Evolutionary conservation across 116 monocot species (phyloP).

Genomic region (Papilionanthe hybrid): DNA sequence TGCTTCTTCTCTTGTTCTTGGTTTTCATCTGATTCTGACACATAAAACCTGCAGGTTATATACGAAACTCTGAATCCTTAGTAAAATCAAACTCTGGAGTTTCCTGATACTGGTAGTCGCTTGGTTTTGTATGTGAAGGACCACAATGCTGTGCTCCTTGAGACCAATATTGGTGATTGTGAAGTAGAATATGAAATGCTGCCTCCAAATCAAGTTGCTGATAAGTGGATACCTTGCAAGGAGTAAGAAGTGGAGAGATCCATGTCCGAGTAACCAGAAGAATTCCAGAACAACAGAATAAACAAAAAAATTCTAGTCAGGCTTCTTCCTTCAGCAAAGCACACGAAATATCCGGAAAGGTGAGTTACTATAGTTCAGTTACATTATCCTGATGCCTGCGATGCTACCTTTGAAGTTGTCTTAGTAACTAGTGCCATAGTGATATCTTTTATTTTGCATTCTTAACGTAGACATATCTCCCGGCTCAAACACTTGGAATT

Average conservation of each 20-base stretch:
- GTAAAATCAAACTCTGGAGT: conserved; percentile 88
- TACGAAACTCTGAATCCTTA: conserved; percentile 73
- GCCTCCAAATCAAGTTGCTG: conserved; percentile 57
- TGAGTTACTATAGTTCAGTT: conserved; percentile 3
- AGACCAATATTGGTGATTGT: conserved; percentile 73
- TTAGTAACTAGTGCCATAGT: too few species aligned
- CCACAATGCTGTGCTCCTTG: conserved; percentile 80
- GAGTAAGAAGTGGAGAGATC: conserved; percentile 78
- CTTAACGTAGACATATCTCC: too few species aligned
- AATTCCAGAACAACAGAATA: conserved; percentile 48
- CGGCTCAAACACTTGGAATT: too few species aligned
- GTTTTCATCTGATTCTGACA: not conserved
- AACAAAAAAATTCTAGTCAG: conserved; percentile 10
- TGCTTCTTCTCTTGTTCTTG: too few species aligned
- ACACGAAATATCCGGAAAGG: conserved; percentile 46
- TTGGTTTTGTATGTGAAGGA: conserved; percentile 88
- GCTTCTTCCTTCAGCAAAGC: conserved; percentile 25
- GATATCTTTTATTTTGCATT: too few species aligned
- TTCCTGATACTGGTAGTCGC: conserved; percentile 65
- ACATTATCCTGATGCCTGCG: too few species aligned
- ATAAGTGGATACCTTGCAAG: conserved; percentile 96
- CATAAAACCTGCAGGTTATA: conserved; percentile 50
- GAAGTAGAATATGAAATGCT: conserved; percentile 70
- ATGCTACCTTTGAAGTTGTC: too few species aligned
- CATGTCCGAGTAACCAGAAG: conserved; percentile 77